A percentile compares a stretch with the other conserved stretches of the same genome.
These are phyloP conservation scores for Typha latifolia DNA, from an alignment of 176 grass and related monocot genomes.

Conservation along the genomic window DNA sequence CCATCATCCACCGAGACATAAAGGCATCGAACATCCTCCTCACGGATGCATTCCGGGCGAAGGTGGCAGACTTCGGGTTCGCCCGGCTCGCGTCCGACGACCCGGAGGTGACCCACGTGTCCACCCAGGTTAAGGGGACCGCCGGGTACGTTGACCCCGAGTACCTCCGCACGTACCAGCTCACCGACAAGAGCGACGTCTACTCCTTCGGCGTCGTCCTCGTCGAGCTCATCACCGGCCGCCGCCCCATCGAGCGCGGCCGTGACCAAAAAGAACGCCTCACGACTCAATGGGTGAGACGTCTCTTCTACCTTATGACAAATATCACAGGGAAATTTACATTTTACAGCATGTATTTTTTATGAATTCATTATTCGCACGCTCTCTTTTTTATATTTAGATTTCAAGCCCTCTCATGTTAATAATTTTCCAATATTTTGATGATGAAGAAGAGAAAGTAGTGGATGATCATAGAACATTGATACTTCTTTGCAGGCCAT, in stretches of 20 bases:
- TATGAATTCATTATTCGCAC: no score
- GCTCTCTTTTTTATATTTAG: no score
- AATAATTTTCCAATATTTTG: no score
- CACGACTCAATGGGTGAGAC: conserved; percentile 71
- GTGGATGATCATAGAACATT: not conserved
- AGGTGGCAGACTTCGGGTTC: conserved; percentile 84
- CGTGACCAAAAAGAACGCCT: conserved; percentile 55
- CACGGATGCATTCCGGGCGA: conserved; percentile 57
- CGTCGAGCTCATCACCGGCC: conserved; percentile 73
- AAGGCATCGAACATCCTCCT: conserved; percentile 91
- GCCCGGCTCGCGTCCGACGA: conserved; percentile 49
- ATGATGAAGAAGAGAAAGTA: not conserved
- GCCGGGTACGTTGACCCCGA: conserved; percentile 88
- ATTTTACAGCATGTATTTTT: no score
- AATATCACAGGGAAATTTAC: no score
- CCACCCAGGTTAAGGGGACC: conserved; percentile 84
- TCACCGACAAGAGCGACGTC: conserved; percentile 88
- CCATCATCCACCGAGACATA: conserved; percentile 96
- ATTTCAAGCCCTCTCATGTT: no score
- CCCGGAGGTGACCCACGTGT: conserved; percentile 63
- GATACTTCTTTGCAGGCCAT: conserved; percentile 34
- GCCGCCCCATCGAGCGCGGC: conserved; percentile 59
- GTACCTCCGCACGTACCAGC: conserved; percentile 72
- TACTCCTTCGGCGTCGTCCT: conserved; percentile 98
- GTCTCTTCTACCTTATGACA: not conserved